These are phyloP conservation scores for Apiotrichum gamsii DNA, from an alignment of 1,284 basidiomycete genomes.

Conservation along the genomic window DNA sequence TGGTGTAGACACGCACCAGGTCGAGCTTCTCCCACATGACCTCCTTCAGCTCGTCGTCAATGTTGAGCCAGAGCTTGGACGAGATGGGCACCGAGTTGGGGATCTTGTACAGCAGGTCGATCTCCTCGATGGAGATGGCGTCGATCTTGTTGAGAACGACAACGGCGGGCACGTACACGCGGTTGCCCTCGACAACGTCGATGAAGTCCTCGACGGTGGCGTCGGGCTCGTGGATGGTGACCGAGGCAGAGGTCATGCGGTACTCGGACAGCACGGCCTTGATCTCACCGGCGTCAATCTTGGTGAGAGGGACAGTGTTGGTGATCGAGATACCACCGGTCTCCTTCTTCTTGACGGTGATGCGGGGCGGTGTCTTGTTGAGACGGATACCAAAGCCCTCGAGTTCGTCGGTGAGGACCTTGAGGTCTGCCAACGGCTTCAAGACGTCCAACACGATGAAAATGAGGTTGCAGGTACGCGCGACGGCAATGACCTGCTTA, in stretches of 20 bases:
- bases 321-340: conserved; percentile 79
- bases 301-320: conserved; percentile 94
- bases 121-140: conserved; percentile 95
- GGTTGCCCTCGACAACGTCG: conserved; percentile 88
- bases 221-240: conserved; percentile 85
- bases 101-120: conserved; percentile 77
- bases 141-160: conserved; percentile 85
- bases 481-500: conserved; percentile 89
- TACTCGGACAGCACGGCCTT: conserved; percentile 95
- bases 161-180: conserved; percentile 87
- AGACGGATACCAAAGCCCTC: conserved; percentile 96
- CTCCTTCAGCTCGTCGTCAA: conserved; percentile 92
- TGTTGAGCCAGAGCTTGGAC: conserved; percentile 84
- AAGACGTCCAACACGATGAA: conserved; percentile 98
- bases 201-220: conserved; percentile 98
- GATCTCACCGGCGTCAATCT: conserved; percentile 92
- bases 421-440: conserved; percentile 93
- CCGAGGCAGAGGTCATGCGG: conserved; percentile 77
- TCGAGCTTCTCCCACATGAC: conserved; percentile 84
- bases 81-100: conserved; percentile 86
- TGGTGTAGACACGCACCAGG: conserved; percentile 77
- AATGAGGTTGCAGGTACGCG: conserved; percentile 95
- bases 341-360: conserved; percentile 85
- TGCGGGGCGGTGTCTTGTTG: conserved; percentile 90
- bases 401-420: conserved; percentile 80